Percentiles rank a stretch among this genome's conserved stretches.
Conservation (phyloP, 495 filamentous ascomycete genomes). For the Hypoxylon lenormandii region DNA sequence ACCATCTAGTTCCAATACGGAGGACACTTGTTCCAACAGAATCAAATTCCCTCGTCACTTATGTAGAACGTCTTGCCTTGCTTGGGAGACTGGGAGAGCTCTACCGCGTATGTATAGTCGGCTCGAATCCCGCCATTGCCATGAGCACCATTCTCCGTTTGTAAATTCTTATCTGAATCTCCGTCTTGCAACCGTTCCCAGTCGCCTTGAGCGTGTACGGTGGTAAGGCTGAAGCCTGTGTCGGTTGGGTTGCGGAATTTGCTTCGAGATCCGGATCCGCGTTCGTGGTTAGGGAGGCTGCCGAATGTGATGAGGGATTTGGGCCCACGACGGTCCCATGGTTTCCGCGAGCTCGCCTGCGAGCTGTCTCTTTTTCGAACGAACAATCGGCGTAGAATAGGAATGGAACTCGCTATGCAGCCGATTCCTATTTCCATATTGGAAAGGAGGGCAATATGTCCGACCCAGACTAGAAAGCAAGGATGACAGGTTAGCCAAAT, state of each 20-base stretch:
- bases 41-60: neutral
- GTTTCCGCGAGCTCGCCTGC: neutral
- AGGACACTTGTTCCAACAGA: neutral
- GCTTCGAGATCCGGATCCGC: constrained; percentile 1
- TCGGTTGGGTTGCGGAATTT: constrained; percentile 7
- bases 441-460: constrained; percentile 10
- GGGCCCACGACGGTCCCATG: neutral
- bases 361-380: neutral
- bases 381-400: constrained; percentile 1
- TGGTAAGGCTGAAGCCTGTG: constrained; percentile 5
- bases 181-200: constrained; percentile 24
- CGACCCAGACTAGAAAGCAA: neutral
- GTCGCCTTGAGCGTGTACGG: constrained; percentile 10
- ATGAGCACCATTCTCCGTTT: constrained; percentile 30
- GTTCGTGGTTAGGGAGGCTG: neutral
- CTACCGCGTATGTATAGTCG: constrained; percentile 14
- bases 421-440: constrained; percentile 18
- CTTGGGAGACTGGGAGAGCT: constrained; percentile 1
- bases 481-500: neutral
- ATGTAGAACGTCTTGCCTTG: neutral
- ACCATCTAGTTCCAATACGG: no score
- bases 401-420: neutral
- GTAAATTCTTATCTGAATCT: constrained; percentile 34
- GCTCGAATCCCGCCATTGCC: constrained; percentile 3
- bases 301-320: constrained; percentile 15